Base-by-base conservation (phyloP, 305 asterid genomes). In the Solanum chacoense region DNA sequence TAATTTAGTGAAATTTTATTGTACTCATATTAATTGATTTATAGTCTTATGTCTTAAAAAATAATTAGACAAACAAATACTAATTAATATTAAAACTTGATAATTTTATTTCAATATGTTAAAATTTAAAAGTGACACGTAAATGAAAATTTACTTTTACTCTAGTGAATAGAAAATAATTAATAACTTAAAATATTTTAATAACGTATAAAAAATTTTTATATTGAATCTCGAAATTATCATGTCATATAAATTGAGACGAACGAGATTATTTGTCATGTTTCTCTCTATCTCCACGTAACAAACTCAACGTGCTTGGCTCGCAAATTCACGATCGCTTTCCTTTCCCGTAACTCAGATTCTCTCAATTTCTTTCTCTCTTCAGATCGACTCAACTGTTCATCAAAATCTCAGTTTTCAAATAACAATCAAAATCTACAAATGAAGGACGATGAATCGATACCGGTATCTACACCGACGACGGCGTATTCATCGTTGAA, bases 391-490 rank as follows among this genome's bases (percentile, higher is more conserved):
- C 28, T 75, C 42, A 18, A 75, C 16, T 74, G 42, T 74, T 10
- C 16, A 32, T 74, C 8, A 42, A 22, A 14, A 76, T 76, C 83
- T 76, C 29, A 76, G 50, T 76, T 9, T 16, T 35, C 67, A 55
- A 55, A 55, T 59, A 59, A 59, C 12, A 22, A 59, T 59, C 28
- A 59, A 59, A 71, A 71, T 11, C 16, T 13, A 34, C 55, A n/a
- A 69, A 94, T 95, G 98, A 95, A 92, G 93, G 97, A 94, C 71
- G 98, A 95, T 59, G 95, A 93, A 85, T 72, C 90, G 1, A 88
- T 92, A 35, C 98, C 96, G 84, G 87, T 94, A 86, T 94, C 98
- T 84, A 93, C 95, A 40, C 94, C 96, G 22, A 95, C 98, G 37
- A 69, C 94, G 35, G 22, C 11, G 9, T 75, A 90, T 59, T 50